Evolutionary conservation across 176 grass and related monocot genomes (phyloP).

Genomic region (Ampelocalamus luodianensis): DNA sequence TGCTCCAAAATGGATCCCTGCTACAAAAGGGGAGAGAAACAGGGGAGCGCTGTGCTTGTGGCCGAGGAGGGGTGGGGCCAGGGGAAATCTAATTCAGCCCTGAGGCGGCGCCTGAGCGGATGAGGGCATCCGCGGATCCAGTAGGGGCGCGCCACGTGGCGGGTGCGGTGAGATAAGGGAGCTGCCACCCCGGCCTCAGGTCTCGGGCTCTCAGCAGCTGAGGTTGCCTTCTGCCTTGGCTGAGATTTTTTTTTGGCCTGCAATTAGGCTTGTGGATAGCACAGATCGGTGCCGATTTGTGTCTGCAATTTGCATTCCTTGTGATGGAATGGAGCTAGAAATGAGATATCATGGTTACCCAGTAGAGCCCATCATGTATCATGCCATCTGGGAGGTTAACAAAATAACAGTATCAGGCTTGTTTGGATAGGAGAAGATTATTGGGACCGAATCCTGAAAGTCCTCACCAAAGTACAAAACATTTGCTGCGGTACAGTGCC

Average conservation of each 20-base stretch:
- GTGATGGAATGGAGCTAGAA: no score
- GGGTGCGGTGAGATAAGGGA: slow-evolving; percentile 57
- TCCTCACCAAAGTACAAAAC: neutral
- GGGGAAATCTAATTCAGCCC: slow-evolving; percentile 66
- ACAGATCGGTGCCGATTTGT: neutral
- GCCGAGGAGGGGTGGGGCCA: slow-evolving; percentile 38
- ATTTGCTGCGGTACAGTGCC: neutral
- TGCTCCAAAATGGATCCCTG: slow-evolving; percentile 35
- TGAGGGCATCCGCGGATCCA: slow-evolving; percentile 70
- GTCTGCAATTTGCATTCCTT: slow-evolving; percentile 1
- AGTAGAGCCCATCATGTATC: neutral
- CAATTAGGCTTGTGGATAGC: slow-evolving; percentile 7
- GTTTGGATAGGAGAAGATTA: neutral
- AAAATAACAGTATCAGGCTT: neutral
- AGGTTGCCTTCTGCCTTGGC: neutral
- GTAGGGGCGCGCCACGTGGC: slow-evolving; percentile 60
- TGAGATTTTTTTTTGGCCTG: neutral
- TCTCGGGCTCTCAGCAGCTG: no score
- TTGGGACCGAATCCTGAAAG: neutral
- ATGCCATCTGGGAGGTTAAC: neutral
- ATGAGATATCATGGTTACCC: neutral
- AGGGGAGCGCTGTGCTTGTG: slow-evolving; percentile 3
- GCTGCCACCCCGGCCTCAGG: neutral
- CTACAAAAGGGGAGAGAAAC: slow-evolving; percentile 41
- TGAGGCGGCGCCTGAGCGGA: slow-evolving; percentile 50